Percentiles rank a stretch among this genome's conserved stretches.
phyloP scores from a whole-genome alignment of 768 basidiomycete species.

The Suillus sp. region DNA sequence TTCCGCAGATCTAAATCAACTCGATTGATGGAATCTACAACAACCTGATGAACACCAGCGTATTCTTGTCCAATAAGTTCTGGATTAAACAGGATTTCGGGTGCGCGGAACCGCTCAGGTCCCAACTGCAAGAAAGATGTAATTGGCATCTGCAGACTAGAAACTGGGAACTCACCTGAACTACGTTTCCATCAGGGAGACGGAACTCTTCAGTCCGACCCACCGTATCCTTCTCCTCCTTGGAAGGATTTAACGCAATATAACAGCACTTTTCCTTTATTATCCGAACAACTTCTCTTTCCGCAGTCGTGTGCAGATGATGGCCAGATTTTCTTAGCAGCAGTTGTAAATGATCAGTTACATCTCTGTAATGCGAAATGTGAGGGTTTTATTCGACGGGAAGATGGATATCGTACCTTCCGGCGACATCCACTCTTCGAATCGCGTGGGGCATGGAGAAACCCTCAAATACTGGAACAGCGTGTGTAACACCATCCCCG shows the following conservation, averaged over 20 bases:
- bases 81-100: constrained; percentile 97
- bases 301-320: constrained; percentile 94
- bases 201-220: constrained; percentile 86
- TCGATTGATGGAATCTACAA: constrained; percentile 96
- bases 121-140: constrained; percentile 64
- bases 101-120: constrained; percentile 92
- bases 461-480: constrained; percentile 98
- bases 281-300: constrained; percentile 93
- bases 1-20: constrained; percentile 97
- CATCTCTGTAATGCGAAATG: constrained; percentile 60
- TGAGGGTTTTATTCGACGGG: neutral
- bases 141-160: constrained; percentile 18
- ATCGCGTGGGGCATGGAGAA: constrained; percentile 99
- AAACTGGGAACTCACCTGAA: constrained; percentile 62
- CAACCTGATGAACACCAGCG: constrained; percentile 95
- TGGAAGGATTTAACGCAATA: constrained; percentile 86
- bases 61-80: constrained; percentile 96
- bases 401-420: constrained; percentile 57
- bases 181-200: constrained; percentile 91
- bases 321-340: constrained; percentile 93
- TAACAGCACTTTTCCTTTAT: constrained; percentile 99
- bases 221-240: constrained; percentile 90
- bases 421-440: constrained; percentile 93
- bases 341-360: constrained; percentile 94
- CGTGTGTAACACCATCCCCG: constrained; percentile 98